Conservation (phyloP, 23 red algal genomes). For the Gracilaria domingensis region DNA sequence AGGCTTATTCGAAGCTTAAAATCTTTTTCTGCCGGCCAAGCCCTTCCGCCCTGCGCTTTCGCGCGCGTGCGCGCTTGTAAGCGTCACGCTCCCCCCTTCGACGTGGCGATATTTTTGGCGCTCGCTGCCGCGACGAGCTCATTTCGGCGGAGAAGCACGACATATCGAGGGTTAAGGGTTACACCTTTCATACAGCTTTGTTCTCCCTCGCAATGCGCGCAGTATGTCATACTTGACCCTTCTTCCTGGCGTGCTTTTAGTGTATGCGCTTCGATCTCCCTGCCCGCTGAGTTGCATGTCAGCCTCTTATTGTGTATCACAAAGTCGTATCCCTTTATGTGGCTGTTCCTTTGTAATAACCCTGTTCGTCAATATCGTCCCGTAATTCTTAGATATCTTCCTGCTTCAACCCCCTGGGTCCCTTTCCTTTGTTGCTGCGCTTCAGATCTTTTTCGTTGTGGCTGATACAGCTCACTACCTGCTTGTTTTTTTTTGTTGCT, state of each 20-base stretch:
- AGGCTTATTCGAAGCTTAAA: not conserved
- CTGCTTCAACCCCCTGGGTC: not conserved
- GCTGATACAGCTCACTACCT: not conserved
- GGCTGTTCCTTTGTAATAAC: not conserved
- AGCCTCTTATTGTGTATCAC: not conserved
- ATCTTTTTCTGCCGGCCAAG: not conserved
- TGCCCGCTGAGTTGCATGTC: not conserved
- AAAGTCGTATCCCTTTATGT: not conserved
- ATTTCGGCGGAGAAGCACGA: no score
- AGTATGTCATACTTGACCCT: not conserved
- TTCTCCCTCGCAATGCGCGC: not conserved
- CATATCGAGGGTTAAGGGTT: constrained; percentile 1
- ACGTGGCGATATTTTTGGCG: not conserved
- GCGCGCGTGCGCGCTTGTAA: no score
- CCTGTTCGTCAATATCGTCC: not conserved
- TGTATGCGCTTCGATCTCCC: not conserved
- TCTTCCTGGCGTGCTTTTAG: not conserved
- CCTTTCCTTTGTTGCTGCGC: no score
- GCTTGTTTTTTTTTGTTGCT: no score
- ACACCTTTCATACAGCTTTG: not conserved
- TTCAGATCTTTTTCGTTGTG: not conserved
- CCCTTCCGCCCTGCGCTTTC: no score
- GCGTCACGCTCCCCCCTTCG: not conserved
- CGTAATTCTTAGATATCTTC: not conserved
- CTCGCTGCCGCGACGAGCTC: no score